phyloP scores from a whole-genome alignment of 2,329 filamentous ascomycete species.

The Nannizziopsis barbatae region DNA sequence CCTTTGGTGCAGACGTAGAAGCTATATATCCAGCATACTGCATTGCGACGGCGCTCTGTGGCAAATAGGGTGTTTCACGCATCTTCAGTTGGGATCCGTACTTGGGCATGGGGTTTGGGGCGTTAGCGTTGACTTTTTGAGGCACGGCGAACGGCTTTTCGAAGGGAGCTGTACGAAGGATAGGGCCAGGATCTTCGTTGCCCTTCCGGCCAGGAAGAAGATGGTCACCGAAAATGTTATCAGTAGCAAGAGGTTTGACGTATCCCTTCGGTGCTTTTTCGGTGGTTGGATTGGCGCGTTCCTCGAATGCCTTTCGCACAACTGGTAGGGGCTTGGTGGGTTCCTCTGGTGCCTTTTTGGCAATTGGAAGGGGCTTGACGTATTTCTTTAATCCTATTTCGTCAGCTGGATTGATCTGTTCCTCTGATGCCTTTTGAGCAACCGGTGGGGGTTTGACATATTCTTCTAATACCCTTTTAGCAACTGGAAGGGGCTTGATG shows the following conservation, averaged over 20 bases:
- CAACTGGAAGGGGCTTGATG: neutral
- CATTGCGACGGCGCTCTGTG: constrained; percentile 14
- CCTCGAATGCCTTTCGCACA: too few species aligned
- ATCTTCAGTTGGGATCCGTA: constrained; percentile 10
- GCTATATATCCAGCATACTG: constrained; percentile 13
- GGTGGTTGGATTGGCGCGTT: neutral
- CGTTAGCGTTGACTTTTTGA: neutral
- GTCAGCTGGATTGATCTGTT: neutral
- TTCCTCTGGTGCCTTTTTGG: too few species aligned
- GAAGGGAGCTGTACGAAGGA: too few species aligned
- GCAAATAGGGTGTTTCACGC: constrained; percentile 13
- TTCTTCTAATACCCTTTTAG: neutral
- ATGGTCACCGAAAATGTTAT: constrained; percentile 19
- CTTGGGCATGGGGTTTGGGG: neutral
- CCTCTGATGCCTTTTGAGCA: neutral
- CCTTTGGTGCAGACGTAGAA: too few species aligned
- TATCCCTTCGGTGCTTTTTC: too few species aligned
- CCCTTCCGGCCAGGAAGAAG: constrained; percentile 17
- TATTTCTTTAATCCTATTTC: neutral
- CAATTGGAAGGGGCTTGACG: neutral
- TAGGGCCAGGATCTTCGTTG: neutral
- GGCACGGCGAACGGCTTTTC: too few species aligned
- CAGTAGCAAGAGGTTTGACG: neutral
- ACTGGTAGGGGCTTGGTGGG: neutral
- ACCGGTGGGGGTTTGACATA: neutral